Evolutionary conservation across 2,329 filamentous ascomycete species (phyloP).

Genomic region (Colletotrichum aenigma): DNA sequence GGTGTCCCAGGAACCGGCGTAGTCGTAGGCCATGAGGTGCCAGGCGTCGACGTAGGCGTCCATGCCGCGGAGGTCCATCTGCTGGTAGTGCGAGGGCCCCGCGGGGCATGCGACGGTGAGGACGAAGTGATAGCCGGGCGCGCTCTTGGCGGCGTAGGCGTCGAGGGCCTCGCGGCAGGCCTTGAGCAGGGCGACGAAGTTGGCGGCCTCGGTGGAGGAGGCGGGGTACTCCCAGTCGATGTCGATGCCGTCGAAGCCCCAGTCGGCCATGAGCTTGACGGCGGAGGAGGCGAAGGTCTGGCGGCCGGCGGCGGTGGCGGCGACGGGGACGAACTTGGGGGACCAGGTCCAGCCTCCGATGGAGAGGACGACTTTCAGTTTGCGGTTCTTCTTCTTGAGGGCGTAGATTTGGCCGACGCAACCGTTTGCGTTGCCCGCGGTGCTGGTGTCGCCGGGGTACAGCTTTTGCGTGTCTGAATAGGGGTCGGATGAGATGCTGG

Average conservation of each 20-base stretch:
- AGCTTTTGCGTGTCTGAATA: slow-evolving; percentile 70
- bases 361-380: slow-evolving; percentile 79
- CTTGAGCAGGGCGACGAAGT: slow-evolving; percentile 46
- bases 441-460: slow-evolving; percentile 67
- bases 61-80: slow-evolving; percentile 58
- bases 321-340: slow-evolving; percentile 68
- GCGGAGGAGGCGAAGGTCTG: slow-evolving; percentile 70
- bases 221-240: slow-evolving; percentile 62
- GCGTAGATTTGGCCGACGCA: slow-evolving; percentile 78
- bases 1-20: slow-evolving; percentile 70
- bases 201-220: slow-evolving; percentile 39
- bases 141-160: slow-evolving; percentile 40
- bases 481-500: slow-evolving; percentile 58
- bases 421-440: slow-evolving; percentile 73
- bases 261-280: slow-evolving; percentile 72
- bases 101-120: slow-evolving; percentile 57
- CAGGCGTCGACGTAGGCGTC: slow-evolving; percentile 62
- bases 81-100: slow-evolving; percentile 51
- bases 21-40: slow-evolving; percentile 74
- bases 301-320: slow-evolving; percentile 65
- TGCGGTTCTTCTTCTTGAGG: slow-evolving; percentile 76
- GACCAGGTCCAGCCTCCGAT: slow-evolving; percentile 85
- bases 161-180: slow-evolving; percentile 49
- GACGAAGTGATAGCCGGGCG: slow-evolving; percentile 50
- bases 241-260: slow-evolving; percentile 62